Evolutionary conservation across 83 land plant genomes (phyloP).

Genomic region (Picea engelmannii): DNA sequence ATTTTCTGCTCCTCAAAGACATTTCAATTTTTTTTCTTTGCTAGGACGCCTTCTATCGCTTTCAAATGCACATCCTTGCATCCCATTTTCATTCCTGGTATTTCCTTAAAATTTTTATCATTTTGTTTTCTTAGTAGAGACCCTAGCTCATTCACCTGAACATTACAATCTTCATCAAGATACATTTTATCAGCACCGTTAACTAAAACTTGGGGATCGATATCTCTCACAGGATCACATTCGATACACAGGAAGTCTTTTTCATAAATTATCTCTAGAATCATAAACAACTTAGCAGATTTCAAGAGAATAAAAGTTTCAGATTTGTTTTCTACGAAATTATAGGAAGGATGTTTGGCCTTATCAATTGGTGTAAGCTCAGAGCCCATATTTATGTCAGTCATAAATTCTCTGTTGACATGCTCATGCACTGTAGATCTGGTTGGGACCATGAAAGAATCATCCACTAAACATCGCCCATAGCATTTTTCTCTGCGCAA

Average conservation of each 20-base stretch:
- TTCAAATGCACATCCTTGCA: neutral
- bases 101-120: neutral
- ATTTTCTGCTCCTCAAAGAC: neutral
- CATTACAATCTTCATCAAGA: neutral
- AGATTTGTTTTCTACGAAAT: neutral
- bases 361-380: neutral
- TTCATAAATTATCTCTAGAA: too few relatives aligned
- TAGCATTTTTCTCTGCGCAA: too few relatives aligned
- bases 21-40: neutral
- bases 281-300: too few relatives aligned
- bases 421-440: too few relatives aligned
- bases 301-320: neutral
- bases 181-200: constrained; percentile 7
- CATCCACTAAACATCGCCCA: too few relatives aligned
- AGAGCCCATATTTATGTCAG: too few relatives aligned
- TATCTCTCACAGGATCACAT: neutral
- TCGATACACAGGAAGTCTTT: neutral
- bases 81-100: neutral
- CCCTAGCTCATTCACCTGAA: neutral
- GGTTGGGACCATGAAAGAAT: too few relatives aligned
- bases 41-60: neutral
- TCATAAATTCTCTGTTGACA: too few relatives aligned
- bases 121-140: neutral
- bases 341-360: neutral
- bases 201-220: neutral